Conservation (phyloP, 257 asterid genomes). For the Forsythia viridissima region DNA sequence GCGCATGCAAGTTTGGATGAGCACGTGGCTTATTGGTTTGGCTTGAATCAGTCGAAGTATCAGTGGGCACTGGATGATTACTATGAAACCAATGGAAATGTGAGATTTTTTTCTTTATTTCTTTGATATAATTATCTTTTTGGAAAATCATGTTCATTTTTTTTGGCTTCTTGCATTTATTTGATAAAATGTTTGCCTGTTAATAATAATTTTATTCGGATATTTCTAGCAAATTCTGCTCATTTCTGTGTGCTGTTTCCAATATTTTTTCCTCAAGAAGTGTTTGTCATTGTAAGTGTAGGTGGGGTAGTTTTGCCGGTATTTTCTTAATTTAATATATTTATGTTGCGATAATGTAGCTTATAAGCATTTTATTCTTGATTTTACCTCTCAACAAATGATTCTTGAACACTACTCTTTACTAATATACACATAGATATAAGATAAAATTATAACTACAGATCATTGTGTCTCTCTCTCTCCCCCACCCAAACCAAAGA, state of each 20-base stretch:
- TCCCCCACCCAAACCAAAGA: no score
- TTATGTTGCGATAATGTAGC: no score
- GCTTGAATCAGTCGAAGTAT: slow-evolving; percentile 90
- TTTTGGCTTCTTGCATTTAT: background rate
- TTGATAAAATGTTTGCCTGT: background rate
- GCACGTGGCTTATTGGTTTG: slow-evolving; percentile 94
- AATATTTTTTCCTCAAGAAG: no score
- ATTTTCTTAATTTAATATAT: no score
- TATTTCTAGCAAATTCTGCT: background rate
- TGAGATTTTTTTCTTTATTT: slow-evolving; percentile 23
- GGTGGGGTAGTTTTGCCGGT: no score
- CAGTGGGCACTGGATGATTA: slow-evolving; percentile 97
- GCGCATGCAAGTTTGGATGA: slow-evolving; percentile 88
- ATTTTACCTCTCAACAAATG: no score
- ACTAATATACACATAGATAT: no score
- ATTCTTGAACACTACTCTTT: no score
- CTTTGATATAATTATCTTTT: background rate
- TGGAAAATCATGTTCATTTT: background rate
- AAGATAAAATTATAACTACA: no score
- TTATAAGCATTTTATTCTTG: no score
- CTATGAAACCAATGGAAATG: slow-evolving; percentile 64
- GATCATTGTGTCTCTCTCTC: no score
- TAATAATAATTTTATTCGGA: background rate
- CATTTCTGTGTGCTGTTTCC: background rate
- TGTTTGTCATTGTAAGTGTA: no score